Percentiles rank a stretch among this genome's conserved stretches.
phyloP scores from a whole-genome alignment of 2,329 filamentous ascomycete genomes.

The Penicillium occitanis region DNA sequence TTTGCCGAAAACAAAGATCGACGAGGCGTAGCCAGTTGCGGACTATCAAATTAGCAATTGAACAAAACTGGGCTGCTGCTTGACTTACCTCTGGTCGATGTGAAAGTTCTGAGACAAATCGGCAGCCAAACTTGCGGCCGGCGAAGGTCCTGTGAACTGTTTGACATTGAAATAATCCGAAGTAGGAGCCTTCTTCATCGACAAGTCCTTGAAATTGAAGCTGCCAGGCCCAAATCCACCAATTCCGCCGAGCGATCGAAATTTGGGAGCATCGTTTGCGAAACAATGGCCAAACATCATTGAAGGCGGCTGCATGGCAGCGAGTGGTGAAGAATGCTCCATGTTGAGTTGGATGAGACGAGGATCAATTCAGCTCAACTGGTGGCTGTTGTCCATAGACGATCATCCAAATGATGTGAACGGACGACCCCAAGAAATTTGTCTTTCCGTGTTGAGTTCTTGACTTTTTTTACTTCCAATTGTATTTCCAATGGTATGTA shows the following conservation, averaged over 20 bases:
- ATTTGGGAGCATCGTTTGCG: constrained; percentile 56
- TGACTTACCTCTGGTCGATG: constrained; percentile 79
- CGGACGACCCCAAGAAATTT: not conserved
- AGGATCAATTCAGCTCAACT: constrained; percentile 9
- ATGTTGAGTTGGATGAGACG: constrained; percentile 49
- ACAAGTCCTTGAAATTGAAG: constrained; percentile 75
- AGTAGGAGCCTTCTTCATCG: constrained; percentile 63
- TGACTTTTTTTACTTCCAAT: not conserved
- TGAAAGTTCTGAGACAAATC: constrained; percentile 97
- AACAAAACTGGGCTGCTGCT: not conserved
- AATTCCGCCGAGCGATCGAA: constrained; percentile 53
- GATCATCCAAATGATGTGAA: constrained; percentile 16
- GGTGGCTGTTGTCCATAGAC: constrained; percentile 11
- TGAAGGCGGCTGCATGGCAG: constrained; percentile 79
- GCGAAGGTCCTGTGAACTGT: constrained; percentile 78
- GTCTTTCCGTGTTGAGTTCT: not conserved
- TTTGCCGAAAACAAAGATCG: constrained; percentile 79
- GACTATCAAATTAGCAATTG: constrained; percentile 53
- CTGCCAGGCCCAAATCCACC: constrained; percentile 60
- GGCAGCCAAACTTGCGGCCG: constrained; percentile 83
- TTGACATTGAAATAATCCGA: constrained; percentile 82
- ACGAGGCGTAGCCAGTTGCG: constrained; percentile 77
- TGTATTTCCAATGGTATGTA: not conserved
- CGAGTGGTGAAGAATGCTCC: constrained; percentile 91
- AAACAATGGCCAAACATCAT: constrained; percentile 64